These are phyloP conservation scores for Fusarium proliferatum DNA, from an alignment of 2,329 filamentous ascomycete genomes.

Conservation along the genomic window DNA sequence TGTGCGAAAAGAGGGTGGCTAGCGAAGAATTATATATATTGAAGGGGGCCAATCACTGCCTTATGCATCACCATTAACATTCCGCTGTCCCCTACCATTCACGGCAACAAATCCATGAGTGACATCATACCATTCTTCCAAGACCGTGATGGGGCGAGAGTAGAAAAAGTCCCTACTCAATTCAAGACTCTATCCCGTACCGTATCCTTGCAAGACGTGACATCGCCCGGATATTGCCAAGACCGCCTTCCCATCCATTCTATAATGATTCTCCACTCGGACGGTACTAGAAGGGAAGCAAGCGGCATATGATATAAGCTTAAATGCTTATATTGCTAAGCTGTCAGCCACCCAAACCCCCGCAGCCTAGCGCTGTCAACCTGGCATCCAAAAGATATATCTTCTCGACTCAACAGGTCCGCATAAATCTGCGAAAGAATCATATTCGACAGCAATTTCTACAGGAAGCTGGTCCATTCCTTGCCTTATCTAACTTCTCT, in stretches of 20 bases:
- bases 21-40: not conserved
- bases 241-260: too few species aligned
- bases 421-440: not conserved
- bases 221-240: not conserved
- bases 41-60: slow-evolving; percentile 1
- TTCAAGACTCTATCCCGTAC: not conserved
- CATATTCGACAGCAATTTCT: rapidly evolving
- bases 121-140: not conserved
- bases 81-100: not conserved
- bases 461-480: rapidly evolving
- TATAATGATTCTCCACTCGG: not conserved
- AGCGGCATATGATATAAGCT: not conserved
- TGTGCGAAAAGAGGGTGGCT: too few species aligned
- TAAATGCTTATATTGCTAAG: not conserved
- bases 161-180: not conserved
- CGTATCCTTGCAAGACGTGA: not conserved
- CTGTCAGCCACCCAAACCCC: not conserved
- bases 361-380: not conserved
- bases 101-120: too few species aligned
- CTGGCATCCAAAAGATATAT: not conserved
- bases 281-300: too few species aligned
- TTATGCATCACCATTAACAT: not conserved
- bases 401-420: too few species aligned
- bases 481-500: not conserved
- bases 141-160: rapidly evolving